Evolutionary conservation across 2,329 filamentous ascomycete species (phyloP), one percentile per base, ranked within the genome.

Genomic region (Paraphoma sp.): DNA sequence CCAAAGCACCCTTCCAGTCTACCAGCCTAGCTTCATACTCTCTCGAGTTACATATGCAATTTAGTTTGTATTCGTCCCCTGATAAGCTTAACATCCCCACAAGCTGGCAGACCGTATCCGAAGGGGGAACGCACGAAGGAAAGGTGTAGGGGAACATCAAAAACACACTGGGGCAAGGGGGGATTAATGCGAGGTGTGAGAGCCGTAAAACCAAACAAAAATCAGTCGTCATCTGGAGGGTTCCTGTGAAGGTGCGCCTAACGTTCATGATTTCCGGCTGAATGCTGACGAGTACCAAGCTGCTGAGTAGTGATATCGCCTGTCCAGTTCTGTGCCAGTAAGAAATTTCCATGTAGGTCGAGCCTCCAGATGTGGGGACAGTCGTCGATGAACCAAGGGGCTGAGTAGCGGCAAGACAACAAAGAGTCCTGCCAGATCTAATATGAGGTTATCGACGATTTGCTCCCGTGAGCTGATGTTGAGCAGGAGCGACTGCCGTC

Each of bases 21-120:
- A 63, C 65, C 64, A 68, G 59, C 63, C 50, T 45, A 62, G 56
- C 53, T 58, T 55, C 59, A 50, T 49, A 52, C 50, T 60, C 59
- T 59, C 52, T 57, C 56, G 62, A 62, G 47, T 56, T 64, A 66
- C 63, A 51, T 47, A 63, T 68, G 62, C 70, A 76, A 75, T 75
- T 76, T 76, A 64, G 59, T 58, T 68, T 57, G 74, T 56, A 16
- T 67, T 74, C 73, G 65, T 74, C 74, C 74, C 75, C 74, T 72
- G 54, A 55, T 59, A 56, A 71, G 63, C 68, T 67, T 69, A 66
- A 75, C 75, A 68, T 76, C 75, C 75, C 75, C 75, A 76, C 70
- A 72, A 72, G 74, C 75, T 73, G 74, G 69, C 66, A 76, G 72
- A 76, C 74, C 71, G 76, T 71, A 62, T 70, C 68, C 63, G 71